Evolutionary conservation across 2,329 filamentous ascomycete genomes (phyloP), one percentile per base, ranked within the genome.

Genomic region (Cryphonectria nitschkei): DNA sequence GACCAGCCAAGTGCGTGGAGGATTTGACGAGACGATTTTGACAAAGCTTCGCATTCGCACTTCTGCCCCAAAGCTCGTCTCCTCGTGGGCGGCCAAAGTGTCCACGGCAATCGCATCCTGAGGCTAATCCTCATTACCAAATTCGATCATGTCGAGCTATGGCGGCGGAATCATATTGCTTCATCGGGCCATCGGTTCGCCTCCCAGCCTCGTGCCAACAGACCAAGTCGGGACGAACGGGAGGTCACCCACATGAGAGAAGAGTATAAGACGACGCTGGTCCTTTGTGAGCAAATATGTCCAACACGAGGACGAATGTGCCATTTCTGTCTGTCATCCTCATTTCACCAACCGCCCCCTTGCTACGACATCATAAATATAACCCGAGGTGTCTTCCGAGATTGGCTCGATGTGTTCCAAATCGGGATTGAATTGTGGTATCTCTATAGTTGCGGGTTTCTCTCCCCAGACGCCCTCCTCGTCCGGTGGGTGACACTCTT

Each of bases 371-470:
- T 14, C 29, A 58, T 32, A 7, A 32, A 58, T 6, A 19, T 7
- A 32, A 3, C 14, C 26, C 54, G 26, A 58, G 29, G 8, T 32
- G 13, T 16, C 13, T 56, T 56, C n/a, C 26, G 26, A 29, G 14
- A 7, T 16, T 56, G 52, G 13, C 26, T 32, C 6, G 13, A 32
- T 3, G 52, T 32, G 14, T 16, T n/a, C 29, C 41, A 22, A 13
- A 34, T 50, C 34, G 43, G 43, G 32, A 52, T 34, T 65, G 63
- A 39, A 37, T 61, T 61, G 14, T 65, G 63, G 63, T 65, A 65
- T 65, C 63, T 65, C 63, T 46, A 65, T 46, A 13, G 43, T 50
- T 16, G 14, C 26, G 11, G 52, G n/a, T 16, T 9, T 16, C 26
- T 29, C n/a, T 3, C 11, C 26, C 52, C n/a, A 5, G 26, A 16